Base-by-base conservation (phyloP, 164 flowering plant genomes). In the Umbellularia californica region DNA sequence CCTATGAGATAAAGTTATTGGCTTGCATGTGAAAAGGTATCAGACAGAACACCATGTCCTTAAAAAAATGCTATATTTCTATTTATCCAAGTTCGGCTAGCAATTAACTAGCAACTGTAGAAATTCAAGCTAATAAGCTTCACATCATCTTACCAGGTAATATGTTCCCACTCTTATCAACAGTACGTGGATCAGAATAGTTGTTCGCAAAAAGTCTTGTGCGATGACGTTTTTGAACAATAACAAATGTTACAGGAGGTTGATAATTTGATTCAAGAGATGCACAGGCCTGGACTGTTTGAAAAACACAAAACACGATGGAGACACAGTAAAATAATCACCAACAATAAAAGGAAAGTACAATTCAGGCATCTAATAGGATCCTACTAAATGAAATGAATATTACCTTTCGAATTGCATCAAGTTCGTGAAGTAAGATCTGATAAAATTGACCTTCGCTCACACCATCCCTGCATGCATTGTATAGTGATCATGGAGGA, bases 401-500 rank as follows among this genome's bases (percentile, higher is more conserved):
- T 55, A 20, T 17, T 58, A 86, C 85, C 88, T 81, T 79, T 12
- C 83, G 82, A 41, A 86, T 86, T 27, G 83, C 85, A 66, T 78
- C 79, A 50, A 86, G 72, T 72, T 86, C 88, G 74, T 75, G 79
- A 23, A 76, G 77, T 52, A 84, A 41, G 27, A 86, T 84, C 70
- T 84, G 82, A 70, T 79, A 67, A 67, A 84, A 81, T 66, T 81
- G 86, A 2, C 88, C 88, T 69, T 86, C 88, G 74, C 88, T 84
- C 27, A 86, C 87, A 68, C 88, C 88, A 83, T 86, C 88, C 81
- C 88, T 86, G 77, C 24, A 30, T 17, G 47, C 47, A 12, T 6
- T 30, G 30, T 30, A 15, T 33, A 30, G 19, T 28, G 27, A 27
- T 2, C 28, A 25, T 66, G 12, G 67, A 13, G 5, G 3, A 64